phyloP scores from a whole-genome alignment of 1,139 yeast species.

The Torulaspora pretoriensis region DNA sequence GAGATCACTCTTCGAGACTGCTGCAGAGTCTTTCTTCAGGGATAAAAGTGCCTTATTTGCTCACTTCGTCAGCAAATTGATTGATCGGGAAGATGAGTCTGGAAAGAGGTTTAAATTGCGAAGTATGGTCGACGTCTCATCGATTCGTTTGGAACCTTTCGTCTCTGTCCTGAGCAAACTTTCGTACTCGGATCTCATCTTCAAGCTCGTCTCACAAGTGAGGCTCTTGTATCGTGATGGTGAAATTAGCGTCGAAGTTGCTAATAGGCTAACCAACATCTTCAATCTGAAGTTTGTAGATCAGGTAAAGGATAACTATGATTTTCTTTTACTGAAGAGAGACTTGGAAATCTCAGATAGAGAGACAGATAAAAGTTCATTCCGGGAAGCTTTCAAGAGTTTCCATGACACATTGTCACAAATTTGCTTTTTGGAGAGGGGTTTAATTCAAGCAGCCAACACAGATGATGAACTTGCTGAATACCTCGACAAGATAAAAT shows the following conservation, averaged over 20 bases:
- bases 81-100: conserved; percentile 19
- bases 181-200: conserved; percentile 18
- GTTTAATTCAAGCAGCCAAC: conserved; percentile 13
- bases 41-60: conserved; percentile 15
- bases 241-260: conserved; percentile 5
- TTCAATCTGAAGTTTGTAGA: conserved; percentile 27
- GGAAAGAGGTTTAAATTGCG: conserved; percentile 4
- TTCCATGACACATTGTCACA: conserved; percentile 7
- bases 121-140: conserved; percentile 3
- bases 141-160: conserved; percentile 15
- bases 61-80: conserved; percentile 15
- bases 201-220: conserved; percentile 14
- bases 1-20: conserved; percentile 20
- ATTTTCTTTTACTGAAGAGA: conserved; percentile 26
- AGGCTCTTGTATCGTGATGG: conserved; percentile 11
- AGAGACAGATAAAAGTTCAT: conserved; percentile 29
- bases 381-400: conserved; percentile 21
- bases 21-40: conserved; percentile 17
- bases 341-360: conserved; percentile 29
- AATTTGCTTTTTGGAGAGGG: conserved; percentile 16
- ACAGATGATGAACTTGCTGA: conserved; percentile 6
- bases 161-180: conserved; percentile 15
- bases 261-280: conserved; percentile 15
- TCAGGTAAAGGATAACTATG: conserved; percentile 21
- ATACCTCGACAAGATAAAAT: conserved; percentile 14